Evolutionary conservation across 257 asterid species (phyloP), one percentile per base, ranked within the genome.

Genomic region (Marsdenia floribunda): DNA sequence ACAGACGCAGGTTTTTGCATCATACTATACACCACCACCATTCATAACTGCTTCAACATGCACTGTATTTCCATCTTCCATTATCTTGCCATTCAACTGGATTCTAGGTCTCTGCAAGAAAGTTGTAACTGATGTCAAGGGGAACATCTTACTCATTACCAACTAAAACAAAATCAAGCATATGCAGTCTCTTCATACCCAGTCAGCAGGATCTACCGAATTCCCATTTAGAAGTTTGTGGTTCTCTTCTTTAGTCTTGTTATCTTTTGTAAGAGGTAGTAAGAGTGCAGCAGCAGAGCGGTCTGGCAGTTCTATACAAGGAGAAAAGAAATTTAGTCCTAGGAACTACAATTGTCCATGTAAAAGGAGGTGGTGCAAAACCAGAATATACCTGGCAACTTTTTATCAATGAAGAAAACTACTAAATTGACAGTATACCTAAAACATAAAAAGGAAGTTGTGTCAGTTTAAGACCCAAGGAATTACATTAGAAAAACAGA

Each of bases 381-480:
- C n/a, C 12, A 58, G 4, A 44, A 66, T 88, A 44, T 42, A 93
- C 98, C 98, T 74, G 97, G 97, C 80, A 95, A 80, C 73, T 80
- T 91, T 77, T 90, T 90, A 81, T 95, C 99, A 10, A 95, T 52
- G 81, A 91, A 95, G 96, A 89, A 95, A 76, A 95, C 96, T 14
- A 95, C 92, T 84, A 95, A 86, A 82, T 95, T 95, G 44, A 95
- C 99, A 3, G 98, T 95, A 78, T 90, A 92, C 97, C 98, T 93
- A 86, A 66, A 82, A 78, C 33, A 73, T 61, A 68, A 57, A 68
- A 52, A 58, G 46, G 33, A 70, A 53, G 55, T 10, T 8, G 78
- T 8, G 49, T 26, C 19, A 77, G 33, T 29, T 59, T 16, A 8
- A 55, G 11, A 67, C 26, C 57, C 49, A 37, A 69, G 47, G 69